A percentile compares a stretch with the other conserved stretches of the same genome.
phyloP scores from a whole-genome alignment of 345 rosid species.

The Carallia pectinifolia region DNA sequence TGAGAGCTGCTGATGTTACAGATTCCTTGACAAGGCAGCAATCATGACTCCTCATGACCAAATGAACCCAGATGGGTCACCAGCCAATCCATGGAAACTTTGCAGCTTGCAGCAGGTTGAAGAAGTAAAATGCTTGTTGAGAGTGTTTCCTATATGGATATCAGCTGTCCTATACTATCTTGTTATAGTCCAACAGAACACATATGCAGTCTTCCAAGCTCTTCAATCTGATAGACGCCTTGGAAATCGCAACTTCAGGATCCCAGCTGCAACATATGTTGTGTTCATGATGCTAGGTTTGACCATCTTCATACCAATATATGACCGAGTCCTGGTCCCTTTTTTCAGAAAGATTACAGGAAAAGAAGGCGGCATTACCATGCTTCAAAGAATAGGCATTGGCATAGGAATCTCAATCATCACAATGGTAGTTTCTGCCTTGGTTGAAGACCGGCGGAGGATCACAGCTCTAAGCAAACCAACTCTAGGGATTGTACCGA shows the following conservation, averaged over 20 bases:
- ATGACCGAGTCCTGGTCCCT: slow-evolving; percentile 41
- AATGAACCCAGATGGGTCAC: slow-evolving; percentile 44
- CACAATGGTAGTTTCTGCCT: slow-evolving; percentile 36
- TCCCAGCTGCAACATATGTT: slow-evolving; percentile 46
- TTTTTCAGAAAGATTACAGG: slow-evolving; percentile 34
- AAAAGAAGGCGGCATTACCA: slow-evolving; percentile 46
- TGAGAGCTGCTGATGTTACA: slow-evolving; percentile 1
- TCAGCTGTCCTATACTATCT: slow-evolving; percentile 30
- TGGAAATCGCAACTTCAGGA: slow-evolving; percentile 31
- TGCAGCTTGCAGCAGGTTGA: slow-evolving; percentile 59
- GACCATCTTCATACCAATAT: slow-evolving; percentile 40
- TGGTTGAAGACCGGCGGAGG: slow-evolving; percentile 40
- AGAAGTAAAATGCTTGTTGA: slow-evolving; percentile 48
- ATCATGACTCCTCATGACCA: slow-evolving; percentile 31
- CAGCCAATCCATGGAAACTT: slow-evolving; percentile 47
- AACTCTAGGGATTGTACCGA: slow-evolving; percentile 37
- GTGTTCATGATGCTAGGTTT: slow-evolving; percentile 47
- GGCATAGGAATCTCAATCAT: slow-evolving; percentile 31
- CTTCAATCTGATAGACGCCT: slow-evolving; percentile 39
- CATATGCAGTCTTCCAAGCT: slow-evolving; percentile 52
- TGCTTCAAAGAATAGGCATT: slow-evolving; percentile 48
- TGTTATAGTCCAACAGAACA: slow-evolving; percentile 39
- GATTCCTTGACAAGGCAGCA: slow-evolving; percentile 50
- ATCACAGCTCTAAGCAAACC: slow-evolving; percentile 40
- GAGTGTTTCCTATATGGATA: slow-evolving; percentile 49